phyloP scores from a whole-genome alignment of 345 rosid genomes.

The Eucalyptus tenuipes region DNA sequence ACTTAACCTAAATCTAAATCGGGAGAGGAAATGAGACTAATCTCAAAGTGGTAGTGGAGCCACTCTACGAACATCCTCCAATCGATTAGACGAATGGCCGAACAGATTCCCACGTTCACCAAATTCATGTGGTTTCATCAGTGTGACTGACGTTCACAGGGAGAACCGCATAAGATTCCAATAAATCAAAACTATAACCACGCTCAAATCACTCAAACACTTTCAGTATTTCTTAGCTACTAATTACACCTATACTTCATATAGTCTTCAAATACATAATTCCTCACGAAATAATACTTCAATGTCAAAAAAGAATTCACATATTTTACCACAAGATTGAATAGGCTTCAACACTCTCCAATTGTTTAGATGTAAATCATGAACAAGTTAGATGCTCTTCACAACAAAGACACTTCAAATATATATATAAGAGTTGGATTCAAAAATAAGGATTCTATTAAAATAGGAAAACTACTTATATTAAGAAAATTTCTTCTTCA shows the following conservation, averaged over 20 bases:
- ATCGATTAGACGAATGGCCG: accelerated
- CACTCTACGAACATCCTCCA: background rate
- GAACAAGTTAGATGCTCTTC: background rate
- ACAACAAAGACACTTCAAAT: background rate
- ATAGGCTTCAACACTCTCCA: background rate
- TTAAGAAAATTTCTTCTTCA: background rate
- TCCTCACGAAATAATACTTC: background rate
- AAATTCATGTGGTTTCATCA: accelerated
- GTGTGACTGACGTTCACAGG: accelerated
- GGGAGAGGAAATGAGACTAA: background rate
- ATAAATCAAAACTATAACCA: too few species aligned
- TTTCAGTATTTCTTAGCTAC: background rate
- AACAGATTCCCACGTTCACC: background rate
- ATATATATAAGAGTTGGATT: too few species aligned
- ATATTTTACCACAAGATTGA: background rate
- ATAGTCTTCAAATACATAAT: background rate
- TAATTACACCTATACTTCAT: too few species aligned
- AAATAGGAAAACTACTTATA: too few species aligned
- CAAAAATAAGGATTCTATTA: background rate
- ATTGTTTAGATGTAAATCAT: background rate
- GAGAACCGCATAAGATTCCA: background rate
- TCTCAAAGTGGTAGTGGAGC: accelerated
- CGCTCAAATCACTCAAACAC: accelerated
- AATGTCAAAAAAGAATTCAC: background rate
- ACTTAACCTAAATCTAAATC: too few species aligned